These are phyloP conservation scores for Diaporthe destruens DNA, from an alignment of 2,329 filamentous ascomycete genomes.

Conservation along the genomic window DNA sequence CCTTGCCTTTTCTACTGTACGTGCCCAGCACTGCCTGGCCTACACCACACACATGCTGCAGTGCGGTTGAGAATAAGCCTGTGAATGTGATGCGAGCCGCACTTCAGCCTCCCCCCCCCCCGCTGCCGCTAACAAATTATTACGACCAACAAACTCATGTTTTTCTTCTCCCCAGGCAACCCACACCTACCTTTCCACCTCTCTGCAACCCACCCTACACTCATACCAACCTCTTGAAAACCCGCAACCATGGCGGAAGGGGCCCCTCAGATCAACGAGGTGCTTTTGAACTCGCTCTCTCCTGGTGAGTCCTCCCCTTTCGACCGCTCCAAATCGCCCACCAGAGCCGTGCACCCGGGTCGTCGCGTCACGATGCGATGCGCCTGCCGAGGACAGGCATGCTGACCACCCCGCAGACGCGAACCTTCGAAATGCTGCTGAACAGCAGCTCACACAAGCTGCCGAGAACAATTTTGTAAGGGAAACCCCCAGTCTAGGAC, in stretches of 20 bases:
- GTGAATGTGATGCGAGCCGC: slow-evolving; percentile 38
- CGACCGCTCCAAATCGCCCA: slow-evolving; percentile 2
- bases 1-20: slow-evolving; percentile 36
- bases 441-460: slow-evolving; percentile 93
- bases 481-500: slow-evolving; percentile 43
- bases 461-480: slow-evolving; percentile 95
- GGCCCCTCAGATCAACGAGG: slow-evolving; percentile 92
- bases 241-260: slow-evolving; percentile 72
- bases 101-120: slow-evolving; percentile 39
- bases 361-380: slow-evolving; percentile 40
- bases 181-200: slow-evolving; percentile 29
- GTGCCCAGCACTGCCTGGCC: slow-evolving; percentile 2
- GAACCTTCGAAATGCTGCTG: slow-evolving; percentile 87
- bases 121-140: slow-evolving; percentile 40
- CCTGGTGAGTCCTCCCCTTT: slow-evolving; percentile 74
- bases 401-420: slow-evolving; percentile 74
- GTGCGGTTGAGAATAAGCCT: slow-evolving; percentile 30
- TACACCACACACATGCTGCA: slow-evolving; percentile 5
- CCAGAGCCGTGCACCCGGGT: slow-evolving; percentile 38
- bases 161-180: slow-evolving; percentile 41
- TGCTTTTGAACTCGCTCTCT: slow-evolving; percentile 96
- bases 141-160: slow-evolving; percentile 42
- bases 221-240: slow-evolving; percentile 34
- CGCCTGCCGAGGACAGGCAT: slow-evolving; percentile 41
- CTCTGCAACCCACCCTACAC: slow-evolving; percentile 48